phyloP scores from a whole-genome alignment of 2,329 filamentous ascomycete species.

The Nemania sp. region DNA sequence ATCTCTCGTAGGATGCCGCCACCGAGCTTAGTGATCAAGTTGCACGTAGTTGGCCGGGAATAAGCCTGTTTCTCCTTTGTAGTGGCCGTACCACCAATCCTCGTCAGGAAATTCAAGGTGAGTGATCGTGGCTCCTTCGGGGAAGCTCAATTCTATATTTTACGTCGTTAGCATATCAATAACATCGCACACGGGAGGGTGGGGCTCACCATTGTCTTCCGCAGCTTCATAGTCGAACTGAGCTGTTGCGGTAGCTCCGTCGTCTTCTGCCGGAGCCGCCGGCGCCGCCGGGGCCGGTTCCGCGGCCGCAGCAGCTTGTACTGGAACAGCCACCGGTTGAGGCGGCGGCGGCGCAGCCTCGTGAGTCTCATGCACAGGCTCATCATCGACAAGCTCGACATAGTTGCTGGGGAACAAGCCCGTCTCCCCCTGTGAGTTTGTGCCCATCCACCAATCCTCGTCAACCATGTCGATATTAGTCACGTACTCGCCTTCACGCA shows the following conservation, averaged over 20 bases:
- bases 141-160: constrained; percentile 71
- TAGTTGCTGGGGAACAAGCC: constrained; percentile 98
- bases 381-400: constrained; percentile 78
- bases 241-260: constrained; percentile 75
- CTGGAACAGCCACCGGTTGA: constrained; percentile 40
- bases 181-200: neutral
- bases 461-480: constrained; percentile 97
- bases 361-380: constrained; percentile 33
- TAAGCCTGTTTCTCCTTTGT: constrained; percentile 76
- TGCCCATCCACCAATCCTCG: constrained; percentile 98
- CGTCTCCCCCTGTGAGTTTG: constrained; percentile 79
- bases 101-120: constrained; percentile 94
- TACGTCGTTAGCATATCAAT: constrained; percentile 47
- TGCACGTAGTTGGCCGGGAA: constrained; percentile 79
- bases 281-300: constrained; percentile 40
- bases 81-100: constrained; percentile 97
- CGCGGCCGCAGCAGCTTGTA: constrained; percentile 47
- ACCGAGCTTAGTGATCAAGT: constrained; percentile 32
- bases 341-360: constrained; percentile 47
- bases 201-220: constrained; percentile 77
- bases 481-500: constrained; percentile 85
- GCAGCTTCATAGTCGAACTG: constrained; percentile 96
- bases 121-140: constrained; percentile 82
- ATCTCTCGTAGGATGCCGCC: neutral
- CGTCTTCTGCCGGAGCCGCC: constrained; percentile 43